Evolutionary conservation across 179 eudicot genomes (phyloP).

Genomic region (Drosera spatulata): DNA sequence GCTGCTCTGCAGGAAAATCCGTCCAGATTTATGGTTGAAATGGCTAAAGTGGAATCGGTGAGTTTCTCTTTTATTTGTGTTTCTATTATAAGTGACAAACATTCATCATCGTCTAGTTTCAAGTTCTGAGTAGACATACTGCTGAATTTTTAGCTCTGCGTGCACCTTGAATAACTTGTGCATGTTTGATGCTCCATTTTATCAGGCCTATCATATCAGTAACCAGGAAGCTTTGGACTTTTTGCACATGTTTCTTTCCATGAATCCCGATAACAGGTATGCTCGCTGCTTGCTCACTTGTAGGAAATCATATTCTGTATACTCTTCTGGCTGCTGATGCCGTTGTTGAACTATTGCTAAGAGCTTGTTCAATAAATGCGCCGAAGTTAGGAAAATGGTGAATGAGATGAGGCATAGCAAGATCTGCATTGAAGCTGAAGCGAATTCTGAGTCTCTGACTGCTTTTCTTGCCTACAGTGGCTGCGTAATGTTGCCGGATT

Average conservation of each 20-base stretch:
- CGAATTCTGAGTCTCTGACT: background rate
- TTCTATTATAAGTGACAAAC: too few relatives aligned
- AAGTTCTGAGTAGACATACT: too few relatives aligned
- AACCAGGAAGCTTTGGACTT: slow-evolving; percentile 55
- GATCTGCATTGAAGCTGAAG: background rate
- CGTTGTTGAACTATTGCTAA: too few relatives aligned
- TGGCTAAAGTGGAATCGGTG: slow-evolving; percentile 35
- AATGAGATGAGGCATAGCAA: too few relatives aligned
- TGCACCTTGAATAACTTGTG: background rate
- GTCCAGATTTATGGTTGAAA: slow-evolving; percentile 23
- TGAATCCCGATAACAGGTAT: slow-evolving; percentile 75
- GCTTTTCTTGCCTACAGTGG: slow-evolving; percentile 46
- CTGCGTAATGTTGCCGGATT: slow-evolving; percentile 37
- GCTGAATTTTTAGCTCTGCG: too few relatives aligned
- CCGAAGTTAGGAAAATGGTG: too few relatives aligned
- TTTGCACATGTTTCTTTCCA: slow-evolving; percentile 59
- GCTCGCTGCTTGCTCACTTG: background rate
- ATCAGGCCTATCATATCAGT: slow-evolving; percentile 46
- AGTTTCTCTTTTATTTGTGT: slow-evolving; percentile 6
- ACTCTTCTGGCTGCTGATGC: too few relatives aligned
- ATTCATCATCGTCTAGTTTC: too few relatives aligned
- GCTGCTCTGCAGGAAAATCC: slow-evolving; percentile 59
- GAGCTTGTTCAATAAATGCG: too few relatives aligned
- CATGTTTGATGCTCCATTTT: slow-evolving; percentile 7
- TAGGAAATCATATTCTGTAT: too few relatives aligned